Evolutionary conservation across 169 alveolate species (phyloP), one percentile per base, ranked within the genome.

Genomic region (Cryptosporidium ryanae): DNA sequence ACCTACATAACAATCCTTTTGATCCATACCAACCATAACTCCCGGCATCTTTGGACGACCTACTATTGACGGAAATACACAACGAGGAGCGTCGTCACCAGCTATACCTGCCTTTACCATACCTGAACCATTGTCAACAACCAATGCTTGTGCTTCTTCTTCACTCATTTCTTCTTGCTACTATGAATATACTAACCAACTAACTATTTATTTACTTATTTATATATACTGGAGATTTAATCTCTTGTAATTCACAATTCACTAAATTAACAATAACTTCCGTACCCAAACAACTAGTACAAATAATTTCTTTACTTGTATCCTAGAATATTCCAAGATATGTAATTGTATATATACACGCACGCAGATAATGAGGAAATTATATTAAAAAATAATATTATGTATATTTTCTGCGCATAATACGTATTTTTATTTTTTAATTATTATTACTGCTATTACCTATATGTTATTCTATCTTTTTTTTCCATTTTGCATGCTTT

Each of bases 51-150:
- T 96, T 34, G 99, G 99, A 71, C 98, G 92, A 18, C 99, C 99
- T 25, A 98, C 99, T 29, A 98, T 96, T 82, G 99, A 95, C 10
- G 99, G 99, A 95, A 98, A 98, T 64, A 96, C 98, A 89, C 99
- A 96, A 54, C 98, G 94, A 23, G 99, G 99, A 59, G 99, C 99
- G 82, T 97, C 99, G 65, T 98, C 99, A 17, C 99, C 99, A 31
- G 99, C 99, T 64, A 98, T 95, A 67, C 99, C 99, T 49, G 99
- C 99, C 94, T 98, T 98, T 93, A 97, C 97, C 96, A 96, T 94
- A 46, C 99, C 99, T 92, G 99, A 97, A 57, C 99, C 99, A 90
- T 97, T 98, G 94, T 98, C 99, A 84, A 98, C 96, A 70, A 98
- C 99, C 90, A 97, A 92, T 52, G 99, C 98, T 76, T 94, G 95